Evolutionary conservation across 2,329 filamentous ascomycete species (phyloP).

Genomic region (Venturia asperata): DNA sequence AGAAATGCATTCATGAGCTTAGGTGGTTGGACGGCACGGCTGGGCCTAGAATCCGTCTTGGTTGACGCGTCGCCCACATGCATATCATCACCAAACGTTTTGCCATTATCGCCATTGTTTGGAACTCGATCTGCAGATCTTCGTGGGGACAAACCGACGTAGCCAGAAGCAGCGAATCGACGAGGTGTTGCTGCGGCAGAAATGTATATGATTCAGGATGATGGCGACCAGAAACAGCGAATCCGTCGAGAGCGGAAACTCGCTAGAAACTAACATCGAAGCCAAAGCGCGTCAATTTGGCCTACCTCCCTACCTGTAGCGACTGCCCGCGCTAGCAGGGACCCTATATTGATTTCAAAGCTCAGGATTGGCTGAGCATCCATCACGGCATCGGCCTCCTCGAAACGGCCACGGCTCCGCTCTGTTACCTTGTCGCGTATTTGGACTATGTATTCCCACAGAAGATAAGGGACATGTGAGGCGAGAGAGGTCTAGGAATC

Average conservation of each 20-base stretch:
- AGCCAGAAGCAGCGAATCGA: not conserved
- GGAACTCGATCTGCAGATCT: not conserved
- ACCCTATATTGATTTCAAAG: not conserved
- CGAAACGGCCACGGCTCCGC: not conserved
- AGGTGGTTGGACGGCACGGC: not conserved
- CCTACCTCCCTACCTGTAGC: no score
- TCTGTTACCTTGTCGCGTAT: not conserved
- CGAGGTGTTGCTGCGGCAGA: not conserved
- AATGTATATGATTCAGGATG: not conserved
- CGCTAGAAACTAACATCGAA: no score
- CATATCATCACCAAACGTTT: slow-evolving; percentile 10
- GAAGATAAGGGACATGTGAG: not conserved
- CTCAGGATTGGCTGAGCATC: not conserved
- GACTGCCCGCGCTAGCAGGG: not conserved
- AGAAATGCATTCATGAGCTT: not conserved
- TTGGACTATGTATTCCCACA: not conserved
- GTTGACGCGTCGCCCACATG: not conserved
- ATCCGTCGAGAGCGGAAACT: no score
- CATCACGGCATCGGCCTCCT: not conserved
- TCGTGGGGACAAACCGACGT: not conserved
- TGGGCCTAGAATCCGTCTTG: not conserved
- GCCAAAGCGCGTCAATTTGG: no score
- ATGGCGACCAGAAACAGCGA: not conserved
- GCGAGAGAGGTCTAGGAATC: not conserved
- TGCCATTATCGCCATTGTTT: not conserved